These are phyloP conservation scores for Vigna radiata DNA, from an alignment of 306 rosid species.

Conservation along the genomic window DNA sequence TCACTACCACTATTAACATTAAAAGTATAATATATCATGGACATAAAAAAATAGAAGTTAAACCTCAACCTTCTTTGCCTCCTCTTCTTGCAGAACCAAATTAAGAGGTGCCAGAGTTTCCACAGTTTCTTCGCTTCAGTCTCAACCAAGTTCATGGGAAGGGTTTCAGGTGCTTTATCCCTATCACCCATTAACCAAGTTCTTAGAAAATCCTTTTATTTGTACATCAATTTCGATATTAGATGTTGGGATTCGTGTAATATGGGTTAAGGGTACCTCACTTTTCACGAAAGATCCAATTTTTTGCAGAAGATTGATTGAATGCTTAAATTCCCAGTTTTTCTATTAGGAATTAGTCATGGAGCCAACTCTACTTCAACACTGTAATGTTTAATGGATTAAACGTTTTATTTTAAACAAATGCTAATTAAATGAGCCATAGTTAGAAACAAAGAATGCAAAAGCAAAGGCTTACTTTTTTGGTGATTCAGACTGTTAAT, in stretches of 20 bases:
- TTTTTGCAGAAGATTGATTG: slow-evolving; percentile 11
- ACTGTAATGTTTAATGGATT: slow-evolving; percentile 17
- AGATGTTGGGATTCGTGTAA: slow-evolving; percentile 34
- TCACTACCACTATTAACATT: too few relatives aligned
- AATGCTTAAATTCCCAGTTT: slow-evolving; percentile 1
- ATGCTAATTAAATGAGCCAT: background rate
- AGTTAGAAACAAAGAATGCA: background rate
- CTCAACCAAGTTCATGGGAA: slow-evolving; percentile 56
- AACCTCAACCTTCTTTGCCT: slow-evolving; percentile 48
- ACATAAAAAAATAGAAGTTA: too few relatives aligned
- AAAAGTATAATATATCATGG: too few relatives aligned
- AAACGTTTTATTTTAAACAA: too few relatives aligned
- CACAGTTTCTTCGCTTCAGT: slow-evolving; percentile 56
- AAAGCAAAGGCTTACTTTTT: slow-evolving; percentile 21
- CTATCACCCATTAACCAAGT: background rate
- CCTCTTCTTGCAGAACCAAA: slow-evolving; percentile 50
- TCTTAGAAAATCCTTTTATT: slow-evolving; percentile 26
- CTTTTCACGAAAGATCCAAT: slow-evolving; percentile 33
- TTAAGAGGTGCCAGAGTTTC: slow-evolving; percentile 52
- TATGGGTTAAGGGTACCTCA: slow-evolving; percentile 33
- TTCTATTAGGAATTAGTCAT: slow-evolving; percentile 11
- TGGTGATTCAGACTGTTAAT: slow-evolving; percentile 28
- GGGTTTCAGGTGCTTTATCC: slow-evolving; percentile 63
- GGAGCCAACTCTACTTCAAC: background rate
- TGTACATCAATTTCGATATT: slow-evolving; percentile 27